Percentiles rank a stretch among this genome's conserved stretches.
Evolutionary conservation across 306 rosid genomes (phyloP).

Genomic region (Prunus dulcis): DNA sequence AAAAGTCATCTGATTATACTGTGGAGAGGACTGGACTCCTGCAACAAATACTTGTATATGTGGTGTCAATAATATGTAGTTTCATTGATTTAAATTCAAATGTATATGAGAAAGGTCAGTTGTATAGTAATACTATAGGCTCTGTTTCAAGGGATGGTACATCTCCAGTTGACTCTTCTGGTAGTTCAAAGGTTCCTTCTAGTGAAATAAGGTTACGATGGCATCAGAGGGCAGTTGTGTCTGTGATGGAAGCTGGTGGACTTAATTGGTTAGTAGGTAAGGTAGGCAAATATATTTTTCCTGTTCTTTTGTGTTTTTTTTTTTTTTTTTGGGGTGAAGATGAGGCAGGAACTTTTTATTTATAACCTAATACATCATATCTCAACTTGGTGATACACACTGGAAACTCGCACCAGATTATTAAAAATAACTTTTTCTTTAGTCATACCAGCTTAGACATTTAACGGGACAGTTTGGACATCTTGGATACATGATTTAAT

Average conservation of each 20-base stretch:
- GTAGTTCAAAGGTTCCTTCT: constrained; percentile 53
- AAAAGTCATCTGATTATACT: constrained; percentile 51
- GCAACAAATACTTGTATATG: constrained; percentile 69
- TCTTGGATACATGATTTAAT: not conserved
- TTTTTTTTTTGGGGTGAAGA: not conserved
- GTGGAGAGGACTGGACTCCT: constrained; percentile 63
- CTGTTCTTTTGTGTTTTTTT: not conserved
- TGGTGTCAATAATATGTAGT: constrained; percentile 63
- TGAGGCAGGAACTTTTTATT: not conserved
- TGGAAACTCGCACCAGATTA: not conserved
- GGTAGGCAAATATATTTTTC: constrained; percentile 63
- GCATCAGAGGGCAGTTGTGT: constrained; percentile 92
- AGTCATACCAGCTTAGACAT: no score
- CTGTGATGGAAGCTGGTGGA: constrained; percentile 99
- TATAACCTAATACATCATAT: not conserved
- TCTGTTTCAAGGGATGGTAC: constrained; percentile 34
- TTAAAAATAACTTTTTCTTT: not conserved
- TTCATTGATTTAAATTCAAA: constrained; percentile 75
- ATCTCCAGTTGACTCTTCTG: constrained; percentile 46
- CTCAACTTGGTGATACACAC: not conserved
- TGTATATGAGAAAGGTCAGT: constrained; percentile 46
- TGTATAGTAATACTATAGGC: constrained; percentile 46
- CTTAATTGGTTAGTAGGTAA: constrained; percentile 99
- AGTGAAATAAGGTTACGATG: constrained; percentile 64
- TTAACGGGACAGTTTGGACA: not conserved